These are phyloP conservation scores for Amylostereum chailletii DNA, from an alignment of 1,284 basidiomycete species.

Conservation along the genomic window DNA sequence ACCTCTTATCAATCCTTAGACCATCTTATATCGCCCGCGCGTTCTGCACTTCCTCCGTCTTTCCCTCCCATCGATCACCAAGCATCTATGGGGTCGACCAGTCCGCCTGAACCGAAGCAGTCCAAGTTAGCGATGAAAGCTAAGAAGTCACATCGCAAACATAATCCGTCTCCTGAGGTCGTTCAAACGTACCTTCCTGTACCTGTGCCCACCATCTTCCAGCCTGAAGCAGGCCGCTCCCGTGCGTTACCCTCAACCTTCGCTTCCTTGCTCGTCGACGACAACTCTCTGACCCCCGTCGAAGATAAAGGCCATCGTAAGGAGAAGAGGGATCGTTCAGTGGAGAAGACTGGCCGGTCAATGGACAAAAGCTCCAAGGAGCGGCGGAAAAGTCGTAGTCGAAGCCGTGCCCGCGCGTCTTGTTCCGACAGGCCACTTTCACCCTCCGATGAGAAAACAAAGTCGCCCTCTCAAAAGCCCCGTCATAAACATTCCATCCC, in stretches of 20 bases:
- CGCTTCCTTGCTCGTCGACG: slow-evolving; percentile 61
- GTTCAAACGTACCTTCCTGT: slow-evolving; percentile 12
- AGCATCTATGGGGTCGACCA: slow-evolving; percentile 2
- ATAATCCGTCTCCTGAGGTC: slow-evolving; percentile 25
- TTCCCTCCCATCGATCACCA: slow-evolving; percentile 10
- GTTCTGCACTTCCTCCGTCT: slow-evolving; percentile 16
- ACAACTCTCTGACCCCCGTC: slow-evolving; percentile 27
- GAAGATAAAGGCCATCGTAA: slow-evolving; percentile 27
- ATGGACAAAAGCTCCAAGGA: slow-evolving; percentile 8
- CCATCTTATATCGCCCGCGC: slow-evolving; percentile 23
- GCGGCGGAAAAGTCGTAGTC: slow-evolving; percentile 8
- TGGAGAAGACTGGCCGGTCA: no score
- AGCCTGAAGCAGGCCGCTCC: slow-evolving; percentile 35
- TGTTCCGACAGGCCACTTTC: background rate
- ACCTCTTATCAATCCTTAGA: slow-evolving; percentile 55
- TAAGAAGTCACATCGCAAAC: slow-evolving; percentile 31
- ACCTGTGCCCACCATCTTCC: slow-evolving; percentile 48
- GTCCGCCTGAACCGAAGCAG: slow-evolving; percentile 28
- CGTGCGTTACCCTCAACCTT: slow-evolving; percentile 71
- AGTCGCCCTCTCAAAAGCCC: slow-evolving; percentile 4
- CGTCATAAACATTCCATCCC: slow-evolving; percentile 9
- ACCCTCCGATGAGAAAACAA: slow-evolving; percentile 6
- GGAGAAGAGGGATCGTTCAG: slow-evolving; percentile 11
- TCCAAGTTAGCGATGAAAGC: slow-evolving; percentile 68
- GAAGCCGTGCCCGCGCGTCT: slow-evolving; percentile 5